Conservation (phyloP, 2,329 filamentous ascomycete genomes). For the Alternaria infectoria region DNA sequence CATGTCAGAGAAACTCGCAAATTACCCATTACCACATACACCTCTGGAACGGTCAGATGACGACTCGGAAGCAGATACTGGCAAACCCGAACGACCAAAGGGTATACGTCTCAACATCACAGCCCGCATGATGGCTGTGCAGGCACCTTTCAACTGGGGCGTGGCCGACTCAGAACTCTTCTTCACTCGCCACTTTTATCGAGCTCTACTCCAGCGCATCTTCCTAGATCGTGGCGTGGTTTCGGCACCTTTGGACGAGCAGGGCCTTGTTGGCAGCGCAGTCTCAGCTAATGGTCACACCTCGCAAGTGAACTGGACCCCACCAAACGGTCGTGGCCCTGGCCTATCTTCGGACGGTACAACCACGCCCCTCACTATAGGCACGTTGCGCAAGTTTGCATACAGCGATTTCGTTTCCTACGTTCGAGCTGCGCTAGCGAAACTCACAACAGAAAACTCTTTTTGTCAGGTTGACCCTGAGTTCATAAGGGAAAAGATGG, state of each 20-base stretch:
- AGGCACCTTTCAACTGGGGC: slow-evolving; percentile 94
- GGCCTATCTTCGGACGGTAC: slow-evolving; percentile 54
- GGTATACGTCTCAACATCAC: slow-evolving; percentile 93
- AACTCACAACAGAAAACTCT: slow-evolving; percentile 59
- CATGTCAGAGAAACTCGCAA: slow-evolving; percentile 75
- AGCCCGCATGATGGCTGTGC: slow-evolving; percentile 96
- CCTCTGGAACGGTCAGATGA: slow-evolving; percentile 6
- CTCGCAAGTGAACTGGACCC: slow-evolving; percentile 43
- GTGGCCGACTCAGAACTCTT: slow-evolving; percentile 80
- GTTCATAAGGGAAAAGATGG: slow-evolving; percentile 71
- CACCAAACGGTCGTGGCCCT: slow-evolving; percentile 57
- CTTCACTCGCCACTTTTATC: slow-evolving; percentile 92
- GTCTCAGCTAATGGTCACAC: slow-evolving; percentile 42
- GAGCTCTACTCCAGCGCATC: slow-evolving; percentile 88
- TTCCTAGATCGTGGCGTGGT: slow-evolving; percentile 86
- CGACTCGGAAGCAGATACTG: slow-evolving; percentile 14
- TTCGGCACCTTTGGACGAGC: slow-evolving; percentile 55
- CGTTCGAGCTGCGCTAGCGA: slow-evolving; percentile 78
- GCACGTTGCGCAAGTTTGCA: slow-evolving; percentile 79
- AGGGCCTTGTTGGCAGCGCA: slow-evolving; percentile 48
- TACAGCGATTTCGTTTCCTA: slow-evolving; percentile 79
- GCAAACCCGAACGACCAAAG: slow-evolving; percentile 18
- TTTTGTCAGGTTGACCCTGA: slow-evolving; percentile 44
- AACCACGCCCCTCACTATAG: slow-evolving; percentile 84
- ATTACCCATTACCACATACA: slow-evolving; percentile 48